Evolutionary conservation across 345 rosid species (phyloP), one percentile per base, ranked within the genome.

Genomic region (Euphorbia tirucalli): DNA sequence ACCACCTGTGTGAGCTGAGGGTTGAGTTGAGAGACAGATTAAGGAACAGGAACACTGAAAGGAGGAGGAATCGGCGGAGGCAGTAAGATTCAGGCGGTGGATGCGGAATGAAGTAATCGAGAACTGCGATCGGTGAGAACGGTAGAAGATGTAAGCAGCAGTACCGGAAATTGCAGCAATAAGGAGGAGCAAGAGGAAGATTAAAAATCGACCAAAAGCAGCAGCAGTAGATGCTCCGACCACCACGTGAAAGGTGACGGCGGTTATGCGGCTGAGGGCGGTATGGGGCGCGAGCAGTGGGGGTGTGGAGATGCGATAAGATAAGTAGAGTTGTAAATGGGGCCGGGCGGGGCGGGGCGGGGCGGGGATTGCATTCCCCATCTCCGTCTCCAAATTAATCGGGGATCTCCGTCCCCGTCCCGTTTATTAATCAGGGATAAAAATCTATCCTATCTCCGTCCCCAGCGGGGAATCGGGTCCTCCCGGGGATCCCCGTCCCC

Each of bases 181-280:
- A 55, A 95, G 86, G 66, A 90, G 82, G 43, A 93, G 69, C 72
- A 90, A 61, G 15, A 95, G 87, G 56, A 90, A 10, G 21, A 85
- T 9, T 32, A 95, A 86, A n/a, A 39, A 90, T 74, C 28, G 86
- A 74, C 99, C 99, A 95, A 84, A 93, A 92, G 82, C 91, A 90
- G 66, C 84, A 89, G 71, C 99, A 87, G 69, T 97, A 95, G 84
- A 84, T 73, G 82, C 80, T 86, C 41, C 93, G 85, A 5, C 88
- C 86, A 7, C 92, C 77, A 16, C 81, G 86, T 73, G 79, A 80
- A 6, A 80, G 85, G 27, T 85, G 90, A 11, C 83, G 87, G 60
- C 50, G 55, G 73, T 32, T 41, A 66, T 71, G 77, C 54, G 68
- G 27, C 74, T 87, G 91, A 4, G 90, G 74, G 61, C 73, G 62